A percentile compares a stretch with the other conserved stretches of the same genome.
These are phyloP conservation scores for Macrophomina pseudophaseolina DNA, from an alignment of 2,329 filamentous ascomycete genomes.

Conservation along the genomic window DNA sequence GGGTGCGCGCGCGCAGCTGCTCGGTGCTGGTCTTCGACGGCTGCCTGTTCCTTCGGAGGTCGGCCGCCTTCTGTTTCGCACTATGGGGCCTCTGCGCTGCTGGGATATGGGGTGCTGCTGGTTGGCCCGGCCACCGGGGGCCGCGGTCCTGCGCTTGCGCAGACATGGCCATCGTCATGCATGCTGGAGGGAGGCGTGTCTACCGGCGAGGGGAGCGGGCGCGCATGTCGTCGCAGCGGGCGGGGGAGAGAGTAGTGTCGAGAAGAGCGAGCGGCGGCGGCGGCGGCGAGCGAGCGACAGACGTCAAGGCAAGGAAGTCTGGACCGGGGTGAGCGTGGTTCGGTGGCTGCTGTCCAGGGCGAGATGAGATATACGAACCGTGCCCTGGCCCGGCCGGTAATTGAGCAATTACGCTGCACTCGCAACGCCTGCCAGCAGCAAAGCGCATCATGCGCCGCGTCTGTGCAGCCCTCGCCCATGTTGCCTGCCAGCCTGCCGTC, in stretches of 20 bases:
- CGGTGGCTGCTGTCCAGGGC: conserved; percentile 16
- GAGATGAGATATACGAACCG: conserved; percentile 24
- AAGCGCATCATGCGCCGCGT: conserved; percentile 9
- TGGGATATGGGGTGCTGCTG: conserved; percentile 35
- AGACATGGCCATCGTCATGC: conserved; percentile 39
- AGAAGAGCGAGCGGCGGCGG: neutral
- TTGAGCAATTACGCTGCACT: conserved; percentile 20
- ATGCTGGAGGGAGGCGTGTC: conserved; percentile 14
- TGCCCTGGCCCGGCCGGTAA: conserved; percentile 22
- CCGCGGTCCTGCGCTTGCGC: conserved; percentile 37
- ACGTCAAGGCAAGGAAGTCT: conserved; percentile 26
- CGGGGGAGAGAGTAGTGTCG: neutral
- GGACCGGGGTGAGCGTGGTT: conserved; percentile 23
- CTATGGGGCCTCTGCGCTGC: conserved; percentile 35
- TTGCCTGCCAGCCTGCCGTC: neutral
- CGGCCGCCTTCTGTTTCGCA: conserved; percentile 35
- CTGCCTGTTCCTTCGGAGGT: conserved; percentile 24
- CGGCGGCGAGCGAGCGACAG: neutral
- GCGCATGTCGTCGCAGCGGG: conserved; percentile 1
- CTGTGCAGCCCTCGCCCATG: neutral
- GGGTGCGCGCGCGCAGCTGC: conserved; percentile 39
- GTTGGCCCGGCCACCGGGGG: conserved; percentile 36
- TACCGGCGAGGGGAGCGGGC: conserved; percentile 3
- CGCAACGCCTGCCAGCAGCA: neutral
- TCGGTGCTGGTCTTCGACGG: conserved; percentile 45